A percentile compares a stretch with the other conserved stretches of the same genome.
Conservation (phyloP, 2,329 filamentous ascomycete species). For the Claviceps digitariae region DNA sequence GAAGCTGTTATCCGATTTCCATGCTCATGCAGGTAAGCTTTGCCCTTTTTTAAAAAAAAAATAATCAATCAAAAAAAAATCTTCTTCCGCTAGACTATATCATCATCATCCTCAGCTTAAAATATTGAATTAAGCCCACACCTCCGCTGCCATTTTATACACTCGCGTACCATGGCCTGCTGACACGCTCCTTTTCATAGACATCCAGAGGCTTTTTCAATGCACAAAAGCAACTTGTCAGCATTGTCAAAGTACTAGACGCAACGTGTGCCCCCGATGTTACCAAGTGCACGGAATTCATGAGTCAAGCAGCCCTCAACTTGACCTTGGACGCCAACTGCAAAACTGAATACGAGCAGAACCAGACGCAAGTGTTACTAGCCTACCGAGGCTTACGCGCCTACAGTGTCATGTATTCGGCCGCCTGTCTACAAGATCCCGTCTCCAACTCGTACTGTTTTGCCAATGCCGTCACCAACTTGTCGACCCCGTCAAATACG, state of each 20-base stretch:
- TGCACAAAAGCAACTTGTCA: conserved; percentile 54
- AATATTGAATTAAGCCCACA: not conserved
- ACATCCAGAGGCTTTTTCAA: conserved; percentile 78
- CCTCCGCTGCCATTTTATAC: not conserved
- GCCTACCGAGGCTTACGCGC: conserved; percentile 64
- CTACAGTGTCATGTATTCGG: conserved; percentile 67
- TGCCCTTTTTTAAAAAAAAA: too few species aligned
- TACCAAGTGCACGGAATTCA: conserved; percentile 49
- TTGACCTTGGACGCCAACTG: conserved; percentile 54
- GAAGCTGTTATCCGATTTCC: conserved; percentile 69
- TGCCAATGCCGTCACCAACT: conserved; percentile 70
- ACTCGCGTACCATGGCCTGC: not conserved
- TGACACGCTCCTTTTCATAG: conserved; percentile 25
- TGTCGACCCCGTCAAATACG: conserved; percentile 52
- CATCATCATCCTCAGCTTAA: too few species aligned
- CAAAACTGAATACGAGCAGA: conserved; percentile 50
- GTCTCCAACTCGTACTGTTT: conserved; percentile 61
- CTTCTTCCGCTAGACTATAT: too few species aligned
- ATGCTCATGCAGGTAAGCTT: conserved; percentile 57
- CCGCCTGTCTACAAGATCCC: conserved; percentile 63
- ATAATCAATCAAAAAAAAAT: too few species aligned
- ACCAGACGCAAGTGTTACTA: conserved; percentile 58
- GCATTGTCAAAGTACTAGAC: conserved; percentile 66
- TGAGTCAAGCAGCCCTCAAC: conserved; percentile 50
- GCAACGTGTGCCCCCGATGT: conserved; percentile 59